Conservation (phyloP, 176 grass and related monocot genomes). For the Carex parvula region DNA sequence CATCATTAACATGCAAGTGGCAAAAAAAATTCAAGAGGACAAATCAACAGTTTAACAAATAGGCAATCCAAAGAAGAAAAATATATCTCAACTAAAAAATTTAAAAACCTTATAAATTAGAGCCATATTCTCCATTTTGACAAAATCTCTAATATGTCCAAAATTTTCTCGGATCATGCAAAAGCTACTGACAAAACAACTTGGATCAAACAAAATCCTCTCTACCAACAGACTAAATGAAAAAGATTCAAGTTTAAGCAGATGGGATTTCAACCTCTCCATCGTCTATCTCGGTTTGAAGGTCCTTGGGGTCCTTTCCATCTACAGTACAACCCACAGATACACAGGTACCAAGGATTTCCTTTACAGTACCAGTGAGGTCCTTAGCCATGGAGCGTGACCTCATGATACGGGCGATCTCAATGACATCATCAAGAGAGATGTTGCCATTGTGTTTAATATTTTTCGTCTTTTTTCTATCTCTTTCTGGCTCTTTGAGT, state of each 20-base stretch:
- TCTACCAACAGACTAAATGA: background rate
- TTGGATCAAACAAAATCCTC: background rate
- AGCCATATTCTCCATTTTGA: no score
- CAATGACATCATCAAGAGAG: slow-evolving; percentile 69
- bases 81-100: background rate
- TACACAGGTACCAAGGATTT: slow-evolving; percentile 79
- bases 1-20: background rate
- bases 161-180: background rate
- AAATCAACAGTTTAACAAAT: background rate
- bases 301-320: slow-evolving; percentile 77
- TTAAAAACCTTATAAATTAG: background rate
- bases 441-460: slow-evolving; percentile 80
- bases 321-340: slow-evolving; percentile 78
- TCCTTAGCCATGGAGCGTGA: slow-evolving; percentile 81
- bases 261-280: slow-evolving; percentile 74
- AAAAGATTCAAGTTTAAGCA: slow-evolving; percentile 28
- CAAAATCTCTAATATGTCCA: slow-evolving; percentile 8
- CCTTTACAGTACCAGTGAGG: slow-evolving; percentile 57
- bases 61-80: background rate
- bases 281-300: slow-evolving; percentile 67
- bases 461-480: slow-evolving; percentile 79
- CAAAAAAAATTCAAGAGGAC: background rate
- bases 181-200: background rate
- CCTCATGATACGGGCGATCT: slow-evolving; percentile 62
- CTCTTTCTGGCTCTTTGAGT: slow-evolving; percentile 78